These are phyloP conservation scores for Massarina eburnea DNA, from an alignment of 2,329 filamentous ascomycete species.

Conservation along the genomic window DNA sequence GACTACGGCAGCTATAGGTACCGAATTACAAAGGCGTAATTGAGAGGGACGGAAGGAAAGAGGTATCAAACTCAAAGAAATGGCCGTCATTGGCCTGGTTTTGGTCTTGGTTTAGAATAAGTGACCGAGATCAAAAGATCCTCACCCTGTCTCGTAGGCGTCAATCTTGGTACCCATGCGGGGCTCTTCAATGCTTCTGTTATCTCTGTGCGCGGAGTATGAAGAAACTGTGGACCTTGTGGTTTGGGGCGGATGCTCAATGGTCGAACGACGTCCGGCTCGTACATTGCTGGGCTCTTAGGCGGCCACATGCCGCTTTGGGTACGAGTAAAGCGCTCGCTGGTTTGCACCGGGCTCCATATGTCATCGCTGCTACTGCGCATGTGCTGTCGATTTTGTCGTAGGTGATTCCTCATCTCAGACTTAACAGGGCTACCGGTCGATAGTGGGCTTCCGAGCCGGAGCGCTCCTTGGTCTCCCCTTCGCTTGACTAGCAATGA, in stretches of 20 bases:
- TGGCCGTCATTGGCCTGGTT: slow-evolving; percentile 10
- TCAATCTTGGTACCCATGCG: slow-evolving; percentile 65
- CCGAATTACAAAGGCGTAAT: background rate
- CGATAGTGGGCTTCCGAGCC: slow-evolving; percentile 40
- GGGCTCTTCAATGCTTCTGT: slow-evolving; percentile 45
- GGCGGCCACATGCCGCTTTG: slow-evolving; percentile 28
- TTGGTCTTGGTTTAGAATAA: slow-evolving; percentile 18
- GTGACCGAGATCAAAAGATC: slow-evolving; percentile 59
- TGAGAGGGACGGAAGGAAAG: background rate
- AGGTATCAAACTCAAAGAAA: background rate
- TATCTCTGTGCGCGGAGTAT: slow-evolving; percentile 12
- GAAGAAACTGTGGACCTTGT: slow-evolving; percentile 9
- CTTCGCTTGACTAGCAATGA: slow-evolving; percentile 42
- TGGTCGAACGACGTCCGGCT: slow-evolving; percentile 24
- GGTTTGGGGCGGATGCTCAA: slow-evolving; percentile 26
- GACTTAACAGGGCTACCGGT: slow-evolving; percentile 22
- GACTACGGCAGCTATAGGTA: background rate
- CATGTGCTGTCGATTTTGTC: slow-evolving; percentile 15
- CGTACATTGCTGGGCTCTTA: slow-evolving; percentile 30
- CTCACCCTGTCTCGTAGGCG: slow-evolving; percentile 66
- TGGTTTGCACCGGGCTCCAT: slow-evolving; percentile 21
- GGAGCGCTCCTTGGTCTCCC: slow-evolving; percentile 36
- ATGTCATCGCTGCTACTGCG: slow-evolving; percentile 28
- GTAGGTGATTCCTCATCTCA: slow-evolving; percentile 15
- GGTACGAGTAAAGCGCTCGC: slow-evolving; percentile 22